Conservation (phyloP, 768 basidiomycete species). For the Ramaria sp. region DNA sequence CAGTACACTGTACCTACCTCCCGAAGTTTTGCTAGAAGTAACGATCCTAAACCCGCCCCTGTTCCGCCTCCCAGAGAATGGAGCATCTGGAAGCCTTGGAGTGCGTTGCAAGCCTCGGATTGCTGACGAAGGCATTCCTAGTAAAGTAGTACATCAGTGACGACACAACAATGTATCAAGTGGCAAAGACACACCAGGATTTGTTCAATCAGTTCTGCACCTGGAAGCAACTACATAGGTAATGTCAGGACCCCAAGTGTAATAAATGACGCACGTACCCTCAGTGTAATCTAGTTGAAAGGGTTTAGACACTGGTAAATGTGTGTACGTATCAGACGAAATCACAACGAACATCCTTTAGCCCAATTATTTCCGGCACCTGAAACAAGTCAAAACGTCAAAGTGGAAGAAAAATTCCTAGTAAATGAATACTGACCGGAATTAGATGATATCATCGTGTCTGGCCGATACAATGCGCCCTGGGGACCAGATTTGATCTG, state of each 20-base stretch:
- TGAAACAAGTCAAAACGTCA: neutral
- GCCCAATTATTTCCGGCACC: slow-evolving; percentile 91
- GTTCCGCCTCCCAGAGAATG: slow-evolving; percentile 91
- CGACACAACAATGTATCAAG: neutral
- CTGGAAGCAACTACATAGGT: slow-evolving; percentile 25
- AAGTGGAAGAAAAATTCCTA: neutral
- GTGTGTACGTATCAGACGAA: neutral
- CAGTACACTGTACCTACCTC: slow-evolving; percentile 38
- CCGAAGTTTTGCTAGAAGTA: slow-evolving; percentile 71
- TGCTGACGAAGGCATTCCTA: slow-evolving; percentile 73
- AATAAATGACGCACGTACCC: slow-evolving; percentile 32
- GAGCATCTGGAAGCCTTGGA: slow-evolving; percentile 86
- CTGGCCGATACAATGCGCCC: slow-evolving; percentile 75
- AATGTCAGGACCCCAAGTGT: neutral
- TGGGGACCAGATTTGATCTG: slow-evolving; percentile 60
- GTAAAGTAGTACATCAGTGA: neutral
- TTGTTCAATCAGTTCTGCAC: slow-evolving; percentile 85
- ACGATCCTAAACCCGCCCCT: slow-evolving; percentile 74
- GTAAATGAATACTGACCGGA: slow-evolving; percentile 17
- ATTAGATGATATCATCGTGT: slow-evolving; percentile 63
- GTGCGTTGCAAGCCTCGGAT: slow-evolving; percentile 68
- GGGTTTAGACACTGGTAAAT: neutral
- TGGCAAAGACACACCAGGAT: slow-evolving; percentile 40
- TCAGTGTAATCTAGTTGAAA: slow-evolving; percentile 70
- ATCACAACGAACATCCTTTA: slow-evolving; percentile 64